Evolutionary conservation across 1,139 yeast species (phyloP).

Genomic region (Hansenula lynferdii): DNA sequence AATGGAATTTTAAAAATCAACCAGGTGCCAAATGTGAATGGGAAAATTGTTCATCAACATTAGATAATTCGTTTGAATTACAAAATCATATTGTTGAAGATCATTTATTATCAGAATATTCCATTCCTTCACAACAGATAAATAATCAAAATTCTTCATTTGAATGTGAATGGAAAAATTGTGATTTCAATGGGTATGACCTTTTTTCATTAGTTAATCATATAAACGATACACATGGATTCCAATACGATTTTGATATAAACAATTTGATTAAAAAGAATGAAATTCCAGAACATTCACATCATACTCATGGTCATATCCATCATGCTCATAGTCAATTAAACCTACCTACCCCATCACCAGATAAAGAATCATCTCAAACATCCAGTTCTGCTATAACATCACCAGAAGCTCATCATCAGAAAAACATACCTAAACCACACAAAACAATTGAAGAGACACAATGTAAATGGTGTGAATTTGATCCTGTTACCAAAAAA

Average conservation of each 20-base stretch:
- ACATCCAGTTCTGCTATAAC: no score
- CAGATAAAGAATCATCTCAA: slow-evolving; percentile 5
- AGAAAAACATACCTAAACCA: not conserved
- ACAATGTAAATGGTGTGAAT: slow-evolving; percentile 15
- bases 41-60: slow-evolving; percentile 44
- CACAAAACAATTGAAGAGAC: slow-evolving; percentile 9
- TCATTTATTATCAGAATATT: slow-evolving; percentile 42
- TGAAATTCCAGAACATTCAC: slow-evolving; percentile 11
- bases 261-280: slow-evolving; percentile 11
- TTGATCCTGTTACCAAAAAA: slow-evolving; percentile 1
- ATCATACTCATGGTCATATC: not conserved
- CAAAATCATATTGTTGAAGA: slow-evolving; percentile 53
- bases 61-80: slow-evolving; percentile 39
- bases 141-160: no score
- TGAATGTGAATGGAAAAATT: slow-evolving; percentile 72
- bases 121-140: not conserved
- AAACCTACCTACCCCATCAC: slow-evolving; percentile 16
- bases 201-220: slow-evolving; percentile 54
- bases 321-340: not conserved
- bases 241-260: slow-evolving; percentile 25
- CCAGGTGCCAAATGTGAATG: slow-evolving; percentile 40
- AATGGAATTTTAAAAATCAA: slow-evolving; percentile 30
- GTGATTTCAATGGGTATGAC: slow-evolving; percentile 51
- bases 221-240: slow-evolving; percentile 48
- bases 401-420: not conserved